Base-by-base conservation (phyloP, 23 red algal genomes). In the Agarophyton chilense region DNA sequence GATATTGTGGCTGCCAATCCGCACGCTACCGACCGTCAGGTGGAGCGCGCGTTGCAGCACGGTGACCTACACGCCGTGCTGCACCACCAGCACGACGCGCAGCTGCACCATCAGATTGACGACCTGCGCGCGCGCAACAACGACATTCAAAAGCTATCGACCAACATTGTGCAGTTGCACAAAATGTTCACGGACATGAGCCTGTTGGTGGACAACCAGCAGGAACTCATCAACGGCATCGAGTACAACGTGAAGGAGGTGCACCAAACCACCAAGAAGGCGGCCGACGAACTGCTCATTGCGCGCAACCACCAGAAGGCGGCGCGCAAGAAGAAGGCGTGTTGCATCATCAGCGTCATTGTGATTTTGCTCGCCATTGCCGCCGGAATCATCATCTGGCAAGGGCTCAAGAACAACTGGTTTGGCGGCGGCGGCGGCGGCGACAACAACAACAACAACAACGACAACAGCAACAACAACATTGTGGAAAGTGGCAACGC, bases 111-210 rank as follows among this genome's bases (percentile, higher is more conserved):
- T 19, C 85, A 90, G 52, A 76, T 98, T 17, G 95, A 93, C 53
- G 95, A 98, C 71, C 49, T 98, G 39, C 70, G 83, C 45, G 55
- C 80, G 41, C 77, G 96, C 19, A 98, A 95, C 60, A 25, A 64
- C 17, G 96, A 90, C 36, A 94, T 98, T 78, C 72, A 77, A 28
- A 78, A 88, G 44, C 78, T 98, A 19, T 92, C 92, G 5, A 83
- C 90, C 67, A 94, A 87, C 38, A 94, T 98, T 66, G 57, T 81
- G 16, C 90, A 98, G 64, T 78, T 98, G 76, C 83, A 96, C 52
- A 80, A 93, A 21, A 98, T 98, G 96, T 98, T 98, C 60, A 81
- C 95, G 72, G 96, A 98, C 57, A 88, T 98, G 93, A 83, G 90
- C 75, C 67, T 98, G 25, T 36, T 98, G 39, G 96, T 98, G 14